Evolutionary conservation across 176 grass and related monocot genomes (phyloP).

Genomic region (Aechmea fasciata): DNA sequence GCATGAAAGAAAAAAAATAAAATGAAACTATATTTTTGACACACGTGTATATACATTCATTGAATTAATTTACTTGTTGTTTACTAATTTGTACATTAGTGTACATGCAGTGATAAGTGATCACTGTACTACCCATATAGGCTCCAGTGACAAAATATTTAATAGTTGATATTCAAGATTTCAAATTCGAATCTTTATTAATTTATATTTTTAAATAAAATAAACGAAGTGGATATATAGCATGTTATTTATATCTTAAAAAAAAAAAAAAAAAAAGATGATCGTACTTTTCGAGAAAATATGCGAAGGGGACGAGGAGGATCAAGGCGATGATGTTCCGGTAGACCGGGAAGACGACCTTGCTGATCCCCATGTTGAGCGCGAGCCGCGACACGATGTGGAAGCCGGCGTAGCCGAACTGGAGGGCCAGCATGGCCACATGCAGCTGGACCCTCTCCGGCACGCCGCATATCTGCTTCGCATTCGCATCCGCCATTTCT

Average conservation of each 20-base stretch:
- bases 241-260: no score
- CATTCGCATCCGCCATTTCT: conserved; percentile 63
- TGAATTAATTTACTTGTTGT: no score
- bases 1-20: background rate
- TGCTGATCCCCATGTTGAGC: conserved; percentile 98
- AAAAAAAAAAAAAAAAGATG: no score
- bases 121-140: no score
- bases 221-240: no score
- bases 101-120: background rate
- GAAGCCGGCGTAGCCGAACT: conserved; percentile 97
- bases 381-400: conserved; percentile 86
- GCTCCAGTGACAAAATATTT: no score
- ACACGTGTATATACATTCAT: no score
- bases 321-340: conserved; percentile 93
- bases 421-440: conserved; percentile 85
- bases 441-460: conserved; percentile 94
- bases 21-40: background rate
- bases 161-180: no score
- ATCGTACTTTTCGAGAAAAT: conserved; percentile 85
- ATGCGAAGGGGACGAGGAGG: conserved; percentile 87
- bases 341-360: conserved; percentile 95
- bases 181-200: no score
- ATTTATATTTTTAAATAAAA: no score
- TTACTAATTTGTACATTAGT: no score
- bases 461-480: conserved; percentile 54